These are phyloP conservation scores for Pseudogymnoascus sp. DNA, from an alignment of 2,329 filamentous ascomycete species.

Conservation along the genomic window DNA sequence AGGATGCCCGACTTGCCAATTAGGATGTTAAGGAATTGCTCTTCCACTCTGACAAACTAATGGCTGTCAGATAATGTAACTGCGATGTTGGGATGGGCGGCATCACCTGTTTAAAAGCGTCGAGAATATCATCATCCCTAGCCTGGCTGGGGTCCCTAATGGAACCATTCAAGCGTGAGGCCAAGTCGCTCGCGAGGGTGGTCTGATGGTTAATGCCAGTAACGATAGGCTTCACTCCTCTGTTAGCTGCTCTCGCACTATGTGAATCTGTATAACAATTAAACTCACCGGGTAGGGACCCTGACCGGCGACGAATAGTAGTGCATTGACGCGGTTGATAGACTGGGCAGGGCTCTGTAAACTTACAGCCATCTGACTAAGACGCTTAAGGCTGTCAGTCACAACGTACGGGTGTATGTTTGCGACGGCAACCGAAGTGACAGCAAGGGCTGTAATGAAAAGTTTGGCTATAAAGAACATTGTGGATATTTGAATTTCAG, in stretches of 20 bases:
- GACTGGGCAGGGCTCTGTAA: background rate
- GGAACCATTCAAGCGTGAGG: background rate
- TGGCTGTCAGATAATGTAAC: background rate
- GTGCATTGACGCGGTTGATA: background rate
- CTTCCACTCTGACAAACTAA: constrained; percentile 27
- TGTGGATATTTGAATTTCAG: background rate
- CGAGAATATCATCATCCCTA: background rate
- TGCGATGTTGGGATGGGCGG: background rate
- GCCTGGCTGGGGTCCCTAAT: background rate
- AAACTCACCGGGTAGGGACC: background rate
- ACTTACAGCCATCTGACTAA: background rate
- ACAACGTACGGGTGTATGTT: background rate
- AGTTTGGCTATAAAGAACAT: background rate
- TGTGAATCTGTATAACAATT: background rate
- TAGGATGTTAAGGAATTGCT: constrained; percentile 28
- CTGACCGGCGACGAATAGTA: background rate
- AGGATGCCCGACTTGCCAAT: constrained; percentile 30
- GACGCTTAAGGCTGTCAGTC: background rate
- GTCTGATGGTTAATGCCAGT: background rate
- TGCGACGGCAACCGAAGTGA: background rate
- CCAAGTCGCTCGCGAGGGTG: background rate
- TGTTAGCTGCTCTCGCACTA: background rate
- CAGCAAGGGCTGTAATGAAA: background rate
- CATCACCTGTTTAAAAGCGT: background rate
- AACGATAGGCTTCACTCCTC: background rate